Percentiles rank a stretch among this genome's conserved stretches.
Evolutionary conservation across 345 rosid genomes (phyloP).

Genomic region (Eucalyptus victrix): DNA sequence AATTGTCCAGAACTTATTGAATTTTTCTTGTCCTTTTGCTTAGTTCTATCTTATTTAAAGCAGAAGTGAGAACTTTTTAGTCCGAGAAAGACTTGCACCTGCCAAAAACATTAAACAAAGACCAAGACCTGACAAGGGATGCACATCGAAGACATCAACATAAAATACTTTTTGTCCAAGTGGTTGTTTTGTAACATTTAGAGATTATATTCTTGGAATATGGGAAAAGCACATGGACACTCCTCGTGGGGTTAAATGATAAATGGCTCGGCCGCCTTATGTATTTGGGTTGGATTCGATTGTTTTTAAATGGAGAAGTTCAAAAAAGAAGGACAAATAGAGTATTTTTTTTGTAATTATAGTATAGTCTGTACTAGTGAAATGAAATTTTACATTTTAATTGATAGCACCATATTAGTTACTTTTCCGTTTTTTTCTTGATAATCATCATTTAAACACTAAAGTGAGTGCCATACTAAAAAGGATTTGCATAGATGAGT

Average conservation of each 20-base stretch:
- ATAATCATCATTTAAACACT: background rate
- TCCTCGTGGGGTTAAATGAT: background rate
- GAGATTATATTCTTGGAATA: background rate
- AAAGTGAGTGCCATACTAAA: background rate
- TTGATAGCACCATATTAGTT: background rate
- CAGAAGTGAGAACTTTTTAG: too few species aligned
- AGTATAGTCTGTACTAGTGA: background rate
- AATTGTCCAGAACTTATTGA: too few species aligned
- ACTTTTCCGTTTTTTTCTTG: background rate
- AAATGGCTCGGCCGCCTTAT: background rate
- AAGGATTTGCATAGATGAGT: background rate
- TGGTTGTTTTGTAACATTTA: too few species aligned
- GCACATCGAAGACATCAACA: too few species aligned
- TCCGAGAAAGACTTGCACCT: too few species aligned
- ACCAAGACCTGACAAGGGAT: too few species aligned
- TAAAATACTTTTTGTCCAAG: too few species aligned
- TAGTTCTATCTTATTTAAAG: too few species aligned
- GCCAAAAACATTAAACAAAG: too few species aligned
- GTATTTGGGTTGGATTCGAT: background rate
- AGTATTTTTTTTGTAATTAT: background rate
- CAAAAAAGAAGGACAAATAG: background rate
- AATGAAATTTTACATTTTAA: background rate
- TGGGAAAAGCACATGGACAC: slow-evolving; percentile 25
- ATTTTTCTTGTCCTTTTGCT: too few species aligned
- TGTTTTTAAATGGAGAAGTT: background rate